A percentile compares a stretch with the other conserved stretches of the same genome.
phyloP scores from a whole-genome alignment of 2,329 filamentous ascomycete species.

The Bertia moriformis region DNA sequence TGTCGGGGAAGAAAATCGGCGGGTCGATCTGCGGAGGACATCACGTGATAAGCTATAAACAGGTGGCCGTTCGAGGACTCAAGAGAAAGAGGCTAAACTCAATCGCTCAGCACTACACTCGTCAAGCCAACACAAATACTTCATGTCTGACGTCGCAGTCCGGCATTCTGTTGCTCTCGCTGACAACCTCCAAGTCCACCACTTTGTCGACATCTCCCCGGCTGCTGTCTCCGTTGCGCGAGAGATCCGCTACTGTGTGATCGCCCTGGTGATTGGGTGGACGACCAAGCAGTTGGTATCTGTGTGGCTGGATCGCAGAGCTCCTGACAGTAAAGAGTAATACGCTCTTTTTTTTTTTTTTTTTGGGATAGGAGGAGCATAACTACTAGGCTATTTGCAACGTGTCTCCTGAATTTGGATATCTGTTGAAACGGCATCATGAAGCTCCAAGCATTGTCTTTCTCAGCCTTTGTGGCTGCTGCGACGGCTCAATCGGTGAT shows the following conservation, averaged over 20 bases:
- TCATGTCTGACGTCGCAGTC: not conserved
- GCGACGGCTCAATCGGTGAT: not conserved
- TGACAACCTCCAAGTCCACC: not conserved
- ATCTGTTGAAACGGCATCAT: too few relatives aligned
- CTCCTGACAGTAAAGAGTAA: not conserved
- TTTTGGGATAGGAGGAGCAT: too few relatives aligned
- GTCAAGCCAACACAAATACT: too few relatives aligned
- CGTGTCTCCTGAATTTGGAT: too few relatives aligned
- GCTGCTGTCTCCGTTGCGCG: not conserved
- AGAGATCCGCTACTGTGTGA: not conserved
- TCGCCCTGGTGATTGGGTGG: conserved; percentile 1
- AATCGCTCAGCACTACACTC: too few relatives aligned
- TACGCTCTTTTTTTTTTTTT: too few relatives aligned
- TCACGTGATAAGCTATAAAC: too few relatives aligned
- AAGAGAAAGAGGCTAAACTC: too few relatives aligned
- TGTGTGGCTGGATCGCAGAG: not conserved
- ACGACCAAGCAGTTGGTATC: not conserved
- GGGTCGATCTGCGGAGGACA: not conserved
- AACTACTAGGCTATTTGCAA: too few relatives aligned
- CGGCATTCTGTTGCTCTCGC: not conserved
- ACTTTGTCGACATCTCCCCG: conserved; percentile 1
- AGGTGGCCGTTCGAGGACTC: too few relatives aligned
- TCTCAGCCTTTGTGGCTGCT: not conserved
- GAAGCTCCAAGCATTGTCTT: too few relatives aligned
- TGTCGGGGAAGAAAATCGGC: too few relatives aligned